Evolutionary conservation across 768 basidiomycete genomes (phyloP), one percentile per base, ranked within the genome.

Genomic region (Leucocoprinus leucothites): DNA sequence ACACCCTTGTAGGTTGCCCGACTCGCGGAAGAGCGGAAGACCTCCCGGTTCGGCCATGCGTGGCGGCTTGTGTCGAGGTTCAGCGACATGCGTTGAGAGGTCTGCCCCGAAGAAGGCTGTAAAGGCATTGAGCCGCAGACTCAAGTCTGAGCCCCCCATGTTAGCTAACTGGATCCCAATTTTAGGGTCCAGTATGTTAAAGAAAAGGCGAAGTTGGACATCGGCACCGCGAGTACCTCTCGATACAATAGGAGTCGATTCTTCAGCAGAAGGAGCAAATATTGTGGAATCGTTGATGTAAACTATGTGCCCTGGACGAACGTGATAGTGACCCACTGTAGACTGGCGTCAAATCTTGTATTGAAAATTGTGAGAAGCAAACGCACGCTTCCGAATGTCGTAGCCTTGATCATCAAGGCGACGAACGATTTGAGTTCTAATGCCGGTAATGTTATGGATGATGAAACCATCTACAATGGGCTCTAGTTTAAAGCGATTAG

Each of bases 381-480:
- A 68, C 87, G 64, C 61, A 94, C 94, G 72, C 74, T 84, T 91
- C 31, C 87, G 80, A 51, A 98, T 79, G 61, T 96, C 91, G 61
- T 93, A 96, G 7, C 94, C 94, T 61, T 78, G 85, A 11, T 87
- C 86, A 61, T 95, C 94, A 51, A 94, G 66, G 24, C 92, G 78
- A 64, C 82, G 87, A 21, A 91, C 85, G 18, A 95, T 85, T 58
- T 85, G 85, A 1, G 85, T 79, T 35, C 90, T 81, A 45, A 97
- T 79, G 5, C 93, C 94, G 1, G 86, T 80, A 8, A 93, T 74
- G 63, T 94, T 87, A 49, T 86, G 78, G 26, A 96, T 69, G 43
- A 93, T 70, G 64, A 82, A 91, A 1, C 94, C 94, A 64, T 86
- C 82, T 3, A 75, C 60, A 24, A 85, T 77, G 25, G 78, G 68